Conservation (phyloP, 768 basidiomycete genomes). For the Amylocystis lapponica region DNA sequence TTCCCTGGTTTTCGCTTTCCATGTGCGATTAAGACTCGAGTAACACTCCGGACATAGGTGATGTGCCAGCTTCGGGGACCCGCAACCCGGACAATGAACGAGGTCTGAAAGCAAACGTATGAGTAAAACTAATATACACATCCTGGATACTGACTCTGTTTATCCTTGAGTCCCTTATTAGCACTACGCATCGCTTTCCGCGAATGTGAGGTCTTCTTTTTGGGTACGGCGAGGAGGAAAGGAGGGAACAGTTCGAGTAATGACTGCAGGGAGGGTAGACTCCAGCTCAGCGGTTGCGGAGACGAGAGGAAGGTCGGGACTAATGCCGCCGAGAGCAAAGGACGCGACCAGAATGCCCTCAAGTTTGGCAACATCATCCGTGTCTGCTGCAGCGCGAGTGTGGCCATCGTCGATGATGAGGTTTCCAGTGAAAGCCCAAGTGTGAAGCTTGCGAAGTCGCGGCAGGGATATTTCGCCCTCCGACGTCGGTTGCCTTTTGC, state of each 20-base stretch:
- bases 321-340: conserved; percentile 16
- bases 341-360: conserved; percentile 18
- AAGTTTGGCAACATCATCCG: conserved; percentile 13
- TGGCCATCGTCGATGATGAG: conserved; percentile 31
- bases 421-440: conserved; percentile 11
- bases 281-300: conserved; percentile 27
- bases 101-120: conserved; percentile 51
- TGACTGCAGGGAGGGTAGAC: conserved; percentile 37
- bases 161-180: conserved; percentile 93
- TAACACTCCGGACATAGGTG: conserved; percentile 84
- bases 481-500: conserved; percentile 3
- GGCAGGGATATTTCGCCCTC: too few relatives aligned
- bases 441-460: background rate
- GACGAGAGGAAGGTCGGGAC: conserved; percentile 18
- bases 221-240: conserved; percentile 88
- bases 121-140: conserved; percentile 18
- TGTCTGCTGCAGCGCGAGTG: conserved; percentile 31
- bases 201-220: conserved; percentile 90
- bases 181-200: conserved; percentile 92
- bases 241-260: conserved; percentile 78
- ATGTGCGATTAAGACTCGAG: conserved; percentile 57
- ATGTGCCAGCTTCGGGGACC: conserved; percentile 82
- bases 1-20: conserved; percentile 38
- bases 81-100: conserved; percentile 87
- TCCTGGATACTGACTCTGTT: too few relatives aligned